Evolutionary conservation across 176 grass and related monocot genomes (phyloP), one percentile per base, ranked within the genome.

Genomic region (Juncus effusus): DNA sequence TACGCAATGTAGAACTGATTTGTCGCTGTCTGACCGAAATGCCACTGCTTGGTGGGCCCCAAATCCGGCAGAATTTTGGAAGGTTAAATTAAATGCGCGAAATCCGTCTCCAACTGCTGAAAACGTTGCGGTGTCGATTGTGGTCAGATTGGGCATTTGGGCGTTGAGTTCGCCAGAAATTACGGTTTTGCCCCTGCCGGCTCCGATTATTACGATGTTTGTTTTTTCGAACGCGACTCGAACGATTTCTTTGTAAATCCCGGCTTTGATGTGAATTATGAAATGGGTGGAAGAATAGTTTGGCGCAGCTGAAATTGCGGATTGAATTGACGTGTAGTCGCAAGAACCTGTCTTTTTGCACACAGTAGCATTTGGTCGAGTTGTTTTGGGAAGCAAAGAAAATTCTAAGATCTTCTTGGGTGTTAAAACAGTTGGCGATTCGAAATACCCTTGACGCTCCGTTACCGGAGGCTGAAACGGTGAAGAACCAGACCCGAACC

Each of bases 1-100:
- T 8, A 92, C 88, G 6, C 75, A 79, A 66, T 97, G 80, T 42
- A 92, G 73, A 64, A 96, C 78, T 7, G 92, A 96, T 13, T 51
- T 77, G 40, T 96, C 87, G 15, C 91, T 96, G 9, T 91, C 87
- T 1, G 84, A 96, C 11, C 80, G 74, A 70, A 96, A 88, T 0
- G 82, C 87, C 7, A 89, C 85, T 6, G 85, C 87, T 77, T 96
- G 87, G 59, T 84, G 87, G 28, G 82, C 92, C 38, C 85, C 71
- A 1, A 77, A 72, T 35, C 82, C 87, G 0, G 84, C 92, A 0
- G 14, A 68, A n/a, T 96, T 96, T 70, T 85, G 79, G 41, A 96
- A 88, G 36, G 84, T 96, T 14, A 96, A 74, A 28, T 86, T 74
- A 12, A 64, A 80, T 1, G 87, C 82, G 1, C 79, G 50, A 64